Evolutionary conservation across 2,329 filamentous ascomycete genomes (phyloP).

Genomic region (Davidsoniella neocaledoniae): DNA sequence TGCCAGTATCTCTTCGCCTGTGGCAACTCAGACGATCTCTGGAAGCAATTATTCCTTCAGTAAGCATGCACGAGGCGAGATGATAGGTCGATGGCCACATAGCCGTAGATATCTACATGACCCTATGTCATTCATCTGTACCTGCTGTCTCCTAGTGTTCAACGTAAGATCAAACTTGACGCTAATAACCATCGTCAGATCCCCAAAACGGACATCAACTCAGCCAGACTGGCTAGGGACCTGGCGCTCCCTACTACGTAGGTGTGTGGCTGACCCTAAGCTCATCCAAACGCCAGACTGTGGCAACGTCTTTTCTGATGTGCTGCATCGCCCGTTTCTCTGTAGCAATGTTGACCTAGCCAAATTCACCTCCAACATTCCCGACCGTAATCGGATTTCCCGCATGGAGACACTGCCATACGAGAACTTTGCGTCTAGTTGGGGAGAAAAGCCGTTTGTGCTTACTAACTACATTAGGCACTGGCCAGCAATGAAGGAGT

Average conservation of each 20-base stretch:
- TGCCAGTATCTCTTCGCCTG: constrained; percentile 82
- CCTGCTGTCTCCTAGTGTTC: no score
- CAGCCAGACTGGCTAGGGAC: constrained; percentile 18
- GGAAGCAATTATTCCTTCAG: constrained; percentile 73
- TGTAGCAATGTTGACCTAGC: constrained; percentile 60
- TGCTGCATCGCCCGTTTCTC: constrained; percentile 75
- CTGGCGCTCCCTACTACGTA: constrained; percentile 67
- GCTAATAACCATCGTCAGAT: constrained; percentile 14
- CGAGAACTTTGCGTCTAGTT: constrained; percentile 55
- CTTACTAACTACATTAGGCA: constrained; percentile 63
- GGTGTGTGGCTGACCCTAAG: constrained; percentile 31
- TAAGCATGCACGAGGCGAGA: constrained; percentile 31
- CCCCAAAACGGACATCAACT: constrained; percentile 11
- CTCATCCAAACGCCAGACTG: constrained; percentile 45
- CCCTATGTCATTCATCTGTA: no score
- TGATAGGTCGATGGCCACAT: no score
- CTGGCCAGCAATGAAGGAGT: constrained; percentile 64
- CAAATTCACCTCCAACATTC: constrained; percentile 55
- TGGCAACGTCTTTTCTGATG: constrained; percentile 71
- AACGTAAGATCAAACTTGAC: no score
- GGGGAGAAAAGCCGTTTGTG: constrained; percentile 73
- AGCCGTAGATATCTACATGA: no score
- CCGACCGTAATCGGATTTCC: constrained; percentile 52
- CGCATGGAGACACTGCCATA: constrained; percentile 52
- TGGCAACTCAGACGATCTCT: constrained; percentile 68